These are phyloP conservation scores for Cyamopsis tetragonoloba DNA, from an alignment of 306 rosid species.

Conservation along the genomic window DNA sequence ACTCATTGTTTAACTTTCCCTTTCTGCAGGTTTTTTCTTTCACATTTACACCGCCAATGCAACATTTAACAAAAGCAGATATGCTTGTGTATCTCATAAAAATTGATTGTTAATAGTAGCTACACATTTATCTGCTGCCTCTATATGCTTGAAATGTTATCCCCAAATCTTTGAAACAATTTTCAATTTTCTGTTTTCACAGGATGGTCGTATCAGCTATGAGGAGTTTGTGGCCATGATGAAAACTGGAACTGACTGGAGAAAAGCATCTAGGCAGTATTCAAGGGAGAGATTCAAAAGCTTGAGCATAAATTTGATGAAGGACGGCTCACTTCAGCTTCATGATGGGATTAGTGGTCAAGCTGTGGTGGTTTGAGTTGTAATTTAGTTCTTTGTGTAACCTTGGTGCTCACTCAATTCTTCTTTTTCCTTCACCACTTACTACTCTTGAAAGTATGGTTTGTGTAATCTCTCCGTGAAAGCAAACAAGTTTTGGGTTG, in stretches of 20 bases:
- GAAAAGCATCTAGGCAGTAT: slow-evolving; percentile 97
- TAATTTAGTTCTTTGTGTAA: slow-evolving; percentile 19
- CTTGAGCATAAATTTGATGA: slow-evolving; percentile 91
- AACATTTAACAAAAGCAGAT: not conserved
- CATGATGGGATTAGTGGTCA: slow-evolving; percentile 83
- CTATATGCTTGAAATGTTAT: not conserved
- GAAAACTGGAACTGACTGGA: slow-evolving; percentile 99
- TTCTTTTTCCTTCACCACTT: slow-evolving; percentile 20
- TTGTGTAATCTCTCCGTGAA: slow-evolving; percentile 33
- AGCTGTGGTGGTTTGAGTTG: slow-evolving; percentile 67
- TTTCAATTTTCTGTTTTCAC: slow-evolving; percentile 10
- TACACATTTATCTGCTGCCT: not conserved
- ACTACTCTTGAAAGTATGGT: slow-evolving; percentile 30
- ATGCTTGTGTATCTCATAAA: not conserved
- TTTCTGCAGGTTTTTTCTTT: not conserved
- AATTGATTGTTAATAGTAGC: not conserved
- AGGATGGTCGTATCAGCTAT: slow-evolving; percentile 92
- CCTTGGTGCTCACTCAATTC: slow-evolving; percentile 36
- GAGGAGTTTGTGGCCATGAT: slow-evolving; percentile 97
- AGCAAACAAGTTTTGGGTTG: slow-evolving; percentile 30
- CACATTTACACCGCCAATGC: not conserved
- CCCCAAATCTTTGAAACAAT: not conserved
- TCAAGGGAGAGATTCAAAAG: slow-evolving; percentile 99
- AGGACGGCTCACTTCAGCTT: slow-evolving; percentile 96
- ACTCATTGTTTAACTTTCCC: slow-evolving; percentile 8